Base-by-base conservation (phyloP, 805 yeast genomes). In the Saturnispora besseyi region DNA sequence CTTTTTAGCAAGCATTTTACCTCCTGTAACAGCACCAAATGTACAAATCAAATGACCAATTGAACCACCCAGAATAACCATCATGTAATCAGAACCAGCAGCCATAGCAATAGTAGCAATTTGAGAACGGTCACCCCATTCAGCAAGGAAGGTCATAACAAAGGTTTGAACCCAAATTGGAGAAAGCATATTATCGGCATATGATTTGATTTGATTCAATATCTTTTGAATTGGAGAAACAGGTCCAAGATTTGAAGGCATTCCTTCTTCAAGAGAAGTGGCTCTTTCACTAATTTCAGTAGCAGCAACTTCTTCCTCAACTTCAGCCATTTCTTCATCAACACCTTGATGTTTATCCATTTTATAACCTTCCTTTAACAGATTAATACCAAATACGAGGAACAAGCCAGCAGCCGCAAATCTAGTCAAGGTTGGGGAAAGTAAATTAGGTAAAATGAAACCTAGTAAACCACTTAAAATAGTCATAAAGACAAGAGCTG, bases 41-140 rank as follows among this genome's bases (percentile, higher is more conserved):
- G 97, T 87, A 69, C 98, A 93, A 9, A 85, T 44, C 9, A 84
- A 81, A 67, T 93, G 99, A 32, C 99, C 99, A 41, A 84, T 65
- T 36, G 88, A 79, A 21, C 95, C 96, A 53, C 99, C 99, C 44
- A 82, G 57, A 44, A 91, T 87, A 37, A 90, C 95, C 57, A 75
- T 74, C 90, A 93, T 82, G 69, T 88, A 93, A 65, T 89, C 85
- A 41, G 88, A 82, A 37, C 96, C 96, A 1, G 99, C 96, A 48
- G 98, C 97, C 95, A 93, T 85, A 38, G 98, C 98, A 60, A 93
- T 89, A 32, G 97, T 93, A 41, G 97, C 96, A 50, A 93, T 88
- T 70, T 93, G 99, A 11, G 97, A 89, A 61, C 99, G 81, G 67
- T 93, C 99, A 46, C 99, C 99, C 95, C 98, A 89, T 70, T 93